These are phyloP conservation scores for Dryas alaskensis DNA, from an alignment of 306 rosid genomes.

Conservation along the genomic window DNA sequence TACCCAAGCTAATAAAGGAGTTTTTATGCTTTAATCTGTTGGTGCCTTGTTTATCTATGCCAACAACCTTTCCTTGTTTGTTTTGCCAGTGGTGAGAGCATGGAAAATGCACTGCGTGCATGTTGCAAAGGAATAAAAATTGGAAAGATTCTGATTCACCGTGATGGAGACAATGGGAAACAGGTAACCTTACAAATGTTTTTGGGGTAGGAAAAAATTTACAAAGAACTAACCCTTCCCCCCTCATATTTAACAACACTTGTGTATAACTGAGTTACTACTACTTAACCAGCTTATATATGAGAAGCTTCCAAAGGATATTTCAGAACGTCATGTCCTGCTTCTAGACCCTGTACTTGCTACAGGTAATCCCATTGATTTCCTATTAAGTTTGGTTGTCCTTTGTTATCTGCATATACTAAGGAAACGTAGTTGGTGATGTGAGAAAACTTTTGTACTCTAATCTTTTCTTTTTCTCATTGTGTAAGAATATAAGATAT, in stretches of 20 bases:
- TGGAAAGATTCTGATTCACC: conserved; percentile 96
- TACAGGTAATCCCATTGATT: conserved; percentile 56
- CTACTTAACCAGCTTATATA: conserved; percentile 77
- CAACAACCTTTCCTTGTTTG: conserved; percentile 26
- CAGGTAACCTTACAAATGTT: conserved; percentile 50
- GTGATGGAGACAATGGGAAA: conserved; percentile 93
- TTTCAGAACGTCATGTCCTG: conserved; percentile 95
- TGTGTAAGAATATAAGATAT: neutral
- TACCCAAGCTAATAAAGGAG: neutral
- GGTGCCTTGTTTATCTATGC: neutral
- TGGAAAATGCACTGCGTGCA: conserved; percentile 97
- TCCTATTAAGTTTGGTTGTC: neutral
- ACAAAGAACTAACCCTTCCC: conserved; percentile 7
- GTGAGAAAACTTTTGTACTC: neutral
- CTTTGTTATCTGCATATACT: neutral
- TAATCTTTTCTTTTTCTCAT: neutral
- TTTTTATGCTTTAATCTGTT: neutral
- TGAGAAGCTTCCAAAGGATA: conserved; percentile 94
- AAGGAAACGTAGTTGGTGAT: neutral
- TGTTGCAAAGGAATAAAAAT: conserved; percentile 98
- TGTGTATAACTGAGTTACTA: conserved; percentile 11
- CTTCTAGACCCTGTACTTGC: conserved; percentile 99
- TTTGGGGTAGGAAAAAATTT: conserved; percentile 15
- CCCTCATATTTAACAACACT: neutral
- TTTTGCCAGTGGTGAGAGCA: conserved; percentile 87